Conservation (phyloP, 176 grass and related monocot species). For the Carex littledalei region DNA sequence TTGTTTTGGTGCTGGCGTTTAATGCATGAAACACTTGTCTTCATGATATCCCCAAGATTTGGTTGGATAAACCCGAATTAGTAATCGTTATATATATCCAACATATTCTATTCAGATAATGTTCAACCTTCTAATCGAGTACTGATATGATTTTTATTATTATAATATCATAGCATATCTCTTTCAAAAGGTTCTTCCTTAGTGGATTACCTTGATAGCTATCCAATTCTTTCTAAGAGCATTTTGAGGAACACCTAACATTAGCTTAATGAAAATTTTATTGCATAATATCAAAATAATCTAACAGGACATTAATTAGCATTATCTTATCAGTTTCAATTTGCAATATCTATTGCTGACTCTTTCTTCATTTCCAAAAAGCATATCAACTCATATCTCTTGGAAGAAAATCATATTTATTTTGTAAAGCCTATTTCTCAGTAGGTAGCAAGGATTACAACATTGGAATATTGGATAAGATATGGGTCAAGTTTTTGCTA, state of each 20-base stretch:
- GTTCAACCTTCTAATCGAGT: background rate
- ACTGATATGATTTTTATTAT: background rate
- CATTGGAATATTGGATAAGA: background rate
- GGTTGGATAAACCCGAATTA: slow-evolving; percentile 19
- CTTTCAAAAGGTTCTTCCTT: slow-evolving; percentile 4
- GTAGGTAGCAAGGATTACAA: background rate
- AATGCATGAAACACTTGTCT: background rate
- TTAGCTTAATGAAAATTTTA: background rate
- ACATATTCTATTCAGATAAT: slow-evolving; percentile 14
- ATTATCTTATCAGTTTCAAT: background rate
- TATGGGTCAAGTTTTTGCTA: background rate
- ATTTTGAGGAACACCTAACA: background rate
- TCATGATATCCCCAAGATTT: background rate
- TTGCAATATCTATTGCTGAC: background rate
- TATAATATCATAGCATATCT: background rate
- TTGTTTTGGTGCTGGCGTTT: background rate
- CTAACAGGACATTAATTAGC: background rate
- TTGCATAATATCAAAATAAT: background rate
- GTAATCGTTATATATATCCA: slow-evolving; percentile 12
- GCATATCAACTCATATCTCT: background rate
- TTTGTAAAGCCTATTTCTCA: background rate
- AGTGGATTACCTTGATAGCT: background rate
- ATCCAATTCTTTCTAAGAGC: background rate
- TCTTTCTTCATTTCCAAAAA: background rate
- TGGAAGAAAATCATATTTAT: background rate